A percentile compares a stretch with the other conserved stretches of the same genome.
Evolutionary conservation across 768 basidiomycete species (phyloP).

Genomic region (Naematelia aurantialba): DNA sequence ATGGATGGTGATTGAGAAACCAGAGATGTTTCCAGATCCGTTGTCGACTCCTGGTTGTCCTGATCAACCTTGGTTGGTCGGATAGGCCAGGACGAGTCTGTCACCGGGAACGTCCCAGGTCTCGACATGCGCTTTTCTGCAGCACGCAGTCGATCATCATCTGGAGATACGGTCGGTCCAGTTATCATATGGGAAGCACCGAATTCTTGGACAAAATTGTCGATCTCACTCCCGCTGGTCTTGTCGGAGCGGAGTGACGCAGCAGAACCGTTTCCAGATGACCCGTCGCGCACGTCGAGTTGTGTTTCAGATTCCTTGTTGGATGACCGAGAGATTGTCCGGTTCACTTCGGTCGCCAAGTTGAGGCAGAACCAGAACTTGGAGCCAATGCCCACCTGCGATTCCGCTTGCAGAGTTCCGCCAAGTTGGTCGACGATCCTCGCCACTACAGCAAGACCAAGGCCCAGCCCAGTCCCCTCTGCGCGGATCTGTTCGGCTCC

Average conservation of each 20-base stretch:
- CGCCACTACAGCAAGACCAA: conserved; percentile 75
- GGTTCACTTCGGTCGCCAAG: conserved; percentile 10
- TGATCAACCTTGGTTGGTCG: conserved; percentile 31
- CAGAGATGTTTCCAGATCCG: neutral
- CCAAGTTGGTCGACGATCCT: conserved; percentile 74
- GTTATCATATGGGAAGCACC: conserved; percentile 41
- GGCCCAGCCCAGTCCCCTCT: conserved; percentile 52
- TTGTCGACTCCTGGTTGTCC: conserved; percentile 12
- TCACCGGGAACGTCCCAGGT: conserved; percentile 45
- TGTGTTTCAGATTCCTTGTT: neutral
- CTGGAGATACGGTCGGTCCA: conserved; percentile 8
- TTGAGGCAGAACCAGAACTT: conserved; percentile 64
- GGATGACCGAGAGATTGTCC: conserved; percentile 13
- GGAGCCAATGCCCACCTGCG: conserved; percentile 63
- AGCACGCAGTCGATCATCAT: conserved; percentile 33
- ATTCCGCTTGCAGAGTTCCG: conserved; percentile 75
- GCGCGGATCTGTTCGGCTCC: conserved; percentile 58
- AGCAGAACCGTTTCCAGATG: conserved; percentile 16
- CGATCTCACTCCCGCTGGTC: conserved; percentile 46
- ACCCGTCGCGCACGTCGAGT: conserved; percentile 9
- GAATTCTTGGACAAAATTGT: conserved; percentile 52
- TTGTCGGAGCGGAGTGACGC: conserved; percentile 19
- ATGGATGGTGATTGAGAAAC: neutral
- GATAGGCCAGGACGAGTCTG: conserved; percentile 44
- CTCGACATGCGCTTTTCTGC: conserved; percentile 38